Conservation (phyloP, 75 land plant species). For the Ceratopteris richardii region DNA sequence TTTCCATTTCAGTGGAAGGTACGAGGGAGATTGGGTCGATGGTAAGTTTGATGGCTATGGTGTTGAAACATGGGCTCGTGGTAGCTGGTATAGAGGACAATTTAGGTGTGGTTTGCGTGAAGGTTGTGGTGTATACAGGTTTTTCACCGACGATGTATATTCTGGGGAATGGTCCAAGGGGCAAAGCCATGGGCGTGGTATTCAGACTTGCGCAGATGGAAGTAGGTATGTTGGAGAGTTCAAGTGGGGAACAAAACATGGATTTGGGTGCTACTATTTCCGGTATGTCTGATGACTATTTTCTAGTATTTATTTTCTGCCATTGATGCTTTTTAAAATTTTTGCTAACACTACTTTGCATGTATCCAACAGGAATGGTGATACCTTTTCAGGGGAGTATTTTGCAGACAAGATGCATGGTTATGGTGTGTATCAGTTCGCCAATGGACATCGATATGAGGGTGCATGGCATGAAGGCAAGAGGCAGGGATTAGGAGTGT, state of each 20-base stretch:
- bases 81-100: conserved; percentile 66
- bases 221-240: conserved; percentile 73
- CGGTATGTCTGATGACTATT: conserved; percentile 34
- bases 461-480: conserved; percentile 94
- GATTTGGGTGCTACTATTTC: conserved; percentile 66
- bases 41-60: conserved; percentile 79
- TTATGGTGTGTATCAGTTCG: conserved; percentile 74
- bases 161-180: conserved; percentile 75
- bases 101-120: conserved; percentile 59
- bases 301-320: too few relatives aligned
- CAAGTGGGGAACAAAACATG: conserved; percentile 75
- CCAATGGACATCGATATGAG: conserved; percentile 79
- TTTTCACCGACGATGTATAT: conserved; percentile 69
- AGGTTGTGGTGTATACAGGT: conserved; percentile 65
- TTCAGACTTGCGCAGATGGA: conserved; percentile 73
- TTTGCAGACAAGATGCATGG: conserved; percentile 91
- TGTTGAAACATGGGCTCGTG: conserved; percentile 75
- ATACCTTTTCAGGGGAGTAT: conserved; percentile 79
- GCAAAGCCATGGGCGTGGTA: conserved; percentile 74
- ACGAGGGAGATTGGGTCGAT: conserved; percentile 77
- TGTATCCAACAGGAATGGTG: conserved; percentile 55
- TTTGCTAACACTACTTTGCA: too few relatives aligned
- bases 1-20: conserved; percentile 58
- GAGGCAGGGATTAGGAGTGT: conserved; percentile 85
- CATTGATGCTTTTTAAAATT: too few relatives aligned